These are phyloP conservation scores for Arthrobotrys iridis DNA, from an alignment of 2,329 filamentous ascomycete species.

Conservation along the genomic window DNA sequence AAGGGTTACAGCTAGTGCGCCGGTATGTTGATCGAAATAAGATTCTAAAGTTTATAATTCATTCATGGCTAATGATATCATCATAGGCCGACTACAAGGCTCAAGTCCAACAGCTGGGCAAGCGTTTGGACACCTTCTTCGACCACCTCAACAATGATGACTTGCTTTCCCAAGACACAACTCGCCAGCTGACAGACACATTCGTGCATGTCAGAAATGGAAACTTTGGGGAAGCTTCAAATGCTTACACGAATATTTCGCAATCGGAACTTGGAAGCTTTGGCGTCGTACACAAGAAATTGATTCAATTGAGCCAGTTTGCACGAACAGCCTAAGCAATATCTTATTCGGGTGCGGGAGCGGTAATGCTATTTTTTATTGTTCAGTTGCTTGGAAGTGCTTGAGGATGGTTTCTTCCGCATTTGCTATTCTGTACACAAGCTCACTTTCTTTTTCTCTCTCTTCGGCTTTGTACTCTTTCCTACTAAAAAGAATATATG, in stretches of 20 bases:
- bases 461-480: not conserved
- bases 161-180: slow-evolving; percentile 15
- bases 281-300: slow-evolving; percentile 36
- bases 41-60: not conserved
- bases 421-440: slow-evolving; percentile 24
- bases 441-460: not conserved
- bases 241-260: not conserved
- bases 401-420: not conserved
- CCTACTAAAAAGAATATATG: slow-evolving; percentile 4
- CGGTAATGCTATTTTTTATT: slow-evolving; percentile 24
- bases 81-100: slow-evolving; percentile 74
- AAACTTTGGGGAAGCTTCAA: slow-evolving; percentile 73
- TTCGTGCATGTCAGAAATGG: slow-evolving; percentile 75
- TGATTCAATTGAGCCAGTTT: slow-evolving; percentile 46
- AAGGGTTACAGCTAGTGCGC: slow-evolving; percentile 84
- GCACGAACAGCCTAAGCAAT: slow-evolving; percentile 1
- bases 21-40: slow-evolving; percentile 62
- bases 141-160: slow-evolving; percentile 98
- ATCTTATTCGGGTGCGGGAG: not conserved
- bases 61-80: not conserved
- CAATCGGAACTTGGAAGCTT: slow-evolving; percentile 17
- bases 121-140: slow-evolving; percentile 90
- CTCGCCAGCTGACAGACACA: slow-evolving; percentile 7
- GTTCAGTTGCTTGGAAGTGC: slow-evolving; percentile 18
- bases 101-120: slow-evolving; percentile 93